These are phyloP conservation scores for Fusarium tupiense DNA, from an alignment of 2,329 filamentous ascomycete genomes.

Conservation along the genomic window DNA sequence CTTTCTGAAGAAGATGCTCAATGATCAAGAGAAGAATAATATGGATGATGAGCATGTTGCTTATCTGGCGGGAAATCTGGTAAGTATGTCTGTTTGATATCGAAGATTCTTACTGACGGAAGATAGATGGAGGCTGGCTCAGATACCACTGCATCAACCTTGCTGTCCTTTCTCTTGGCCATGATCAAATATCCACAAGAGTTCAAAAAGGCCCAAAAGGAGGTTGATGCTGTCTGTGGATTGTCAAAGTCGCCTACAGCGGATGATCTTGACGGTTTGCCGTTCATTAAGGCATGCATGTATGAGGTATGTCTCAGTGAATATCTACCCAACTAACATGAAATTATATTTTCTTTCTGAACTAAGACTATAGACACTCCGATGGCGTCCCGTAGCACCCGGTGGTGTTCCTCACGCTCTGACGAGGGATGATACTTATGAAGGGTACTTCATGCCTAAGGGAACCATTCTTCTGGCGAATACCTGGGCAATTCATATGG, in stretches of 20 bases:
- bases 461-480: constrained; percentile 55
- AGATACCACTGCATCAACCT: constrained; percentile 36
- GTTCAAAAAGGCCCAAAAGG: constrained; percentile 28
- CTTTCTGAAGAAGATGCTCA: not conserved
- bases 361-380: constrained; percentile 34
- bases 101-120: not conserved
- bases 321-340: not conserved
- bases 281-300: constrained; percentile 41
- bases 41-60: constrained; percentile 7
- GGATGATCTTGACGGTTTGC: constrained; percentile 36
- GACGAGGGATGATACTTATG: constrained; percentile 59
- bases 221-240: constrained; percentile 34
- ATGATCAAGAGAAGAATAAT: not conserved
- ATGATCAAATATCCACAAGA: constrained; percentile 36
- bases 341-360: not conserved
- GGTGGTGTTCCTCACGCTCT: constrained; percentile 58
- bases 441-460: constrained; percentile 59
- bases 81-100: not conserved
- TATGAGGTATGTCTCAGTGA: constrained; percentile 29
- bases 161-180: constrained; percentile 34
- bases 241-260: constrained; percentile 42
- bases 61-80: not conserved
- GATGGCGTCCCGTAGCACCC: constrained; percentile 55
- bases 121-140: constrained; percentile 40
- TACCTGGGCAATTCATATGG: constrained; percentile 37